Conservation (phyloP, 2,329 filamentous ascomycete genomes). For the Emmonsiellopsis sp. region DNA sequence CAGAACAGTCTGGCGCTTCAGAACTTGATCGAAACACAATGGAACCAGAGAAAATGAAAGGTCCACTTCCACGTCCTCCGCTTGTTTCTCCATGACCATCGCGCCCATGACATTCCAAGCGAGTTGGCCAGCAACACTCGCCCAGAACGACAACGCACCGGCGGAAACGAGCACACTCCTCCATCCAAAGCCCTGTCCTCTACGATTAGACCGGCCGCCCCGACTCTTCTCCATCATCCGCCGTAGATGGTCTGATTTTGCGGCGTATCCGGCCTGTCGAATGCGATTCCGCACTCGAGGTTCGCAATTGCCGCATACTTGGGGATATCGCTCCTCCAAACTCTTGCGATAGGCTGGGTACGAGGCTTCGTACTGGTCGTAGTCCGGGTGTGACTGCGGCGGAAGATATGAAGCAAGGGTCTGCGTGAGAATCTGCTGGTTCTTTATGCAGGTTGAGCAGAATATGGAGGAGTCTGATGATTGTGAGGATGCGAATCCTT, state of each 20-base stretch:
- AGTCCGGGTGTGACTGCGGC: conserved; percentile 55
- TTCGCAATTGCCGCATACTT: conserved; percentile 75
- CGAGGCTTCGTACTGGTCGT: conserved; percentile 57
- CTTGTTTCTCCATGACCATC: conserved; percentile 16
- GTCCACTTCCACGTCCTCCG: conserved; percentile 4
- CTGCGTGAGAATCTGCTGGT: conserved; percentile 72
- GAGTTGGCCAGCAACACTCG: conserved; percentile 35
- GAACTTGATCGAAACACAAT: conserved; percentile 16
- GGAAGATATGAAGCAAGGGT: conserved; percentile 74
- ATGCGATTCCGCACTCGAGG: conserved; percentile 63
- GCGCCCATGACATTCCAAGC: conserved; percentile 32
- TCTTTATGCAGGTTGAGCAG: conserved; percentile 75
- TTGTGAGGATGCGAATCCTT: conserved; percentile 22
- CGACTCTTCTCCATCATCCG: conserved; percentile 61
- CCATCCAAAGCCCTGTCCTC: conserved; percentile 32
- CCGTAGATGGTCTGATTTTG: conserved; percentile 71
- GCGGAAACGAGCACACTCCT: conserved; percentile 33
- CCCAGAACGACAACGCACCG: conserved; percentile 36
- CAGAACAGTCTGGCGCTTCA: conserved; percentile 16
- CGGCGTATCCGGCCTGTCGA: conserved; percentile 64
- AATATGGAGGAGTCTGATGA: conserved; percentile 40
- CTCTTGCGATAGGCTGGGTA: conserved; percentile 62
- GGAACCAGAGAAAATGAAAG: conserved; percentile 13
- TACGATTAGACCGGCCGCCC: conserved; percentile 24
- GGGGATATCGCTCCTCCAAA: conserved; percentile 77